Percentiles rank a stretch among this genome's conserved stretches.
Evolutionary conservation across 2,329 filamentous ascomycete genomes (phyloP).

Genomic region (Botrytis paeoniae): DNA sequence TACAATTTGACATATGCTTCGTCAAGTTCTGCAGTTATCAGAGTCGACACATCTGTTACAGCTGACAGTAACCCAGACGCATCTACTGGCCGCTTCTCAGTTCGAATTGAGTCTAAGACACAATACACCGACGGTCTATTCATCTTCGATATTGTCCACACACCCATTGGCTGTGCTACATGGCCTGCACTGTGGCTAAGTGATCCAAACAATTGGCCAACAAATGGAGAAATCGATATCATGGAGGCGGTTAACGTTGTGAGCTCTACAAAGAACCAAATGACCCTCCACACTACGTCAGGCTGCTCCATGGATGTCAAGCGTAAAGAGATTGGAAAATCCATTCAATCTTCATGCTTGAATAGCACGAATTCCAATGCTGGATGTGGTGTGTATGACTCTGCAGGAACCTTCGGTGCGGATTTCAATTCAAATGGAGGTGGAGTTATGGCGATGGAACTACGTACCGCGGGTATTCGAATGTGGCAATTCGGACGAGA

Average conservation of each 20-base stretch:
- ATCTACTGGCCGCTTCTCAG: conserved; percentile 35
- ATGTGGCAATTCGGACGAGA: conserved; percentile 51
- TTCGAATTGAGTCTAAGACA: conserved; percentile 57
- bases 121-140: conserved; percentile 54
- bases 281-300: conserved; percentile 48
- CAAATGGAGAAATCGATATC: conserved; percentile 58
- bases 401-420: conserved; percentile 45
- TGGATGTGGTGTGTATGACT: conserved; percentile 45
- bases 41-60: conserved; percentile 58
- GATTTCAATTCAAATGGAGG: conserved; percentile 51
- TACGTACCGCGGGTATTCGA: conserved; percentile 45
- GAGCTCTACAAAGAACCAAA: conserved; percentile 41
- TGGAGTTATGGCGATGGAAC: conserved; percentile 49
- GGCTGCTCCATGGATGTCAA: conserved; percentile 44
- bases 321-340: conserved; percentile 47
- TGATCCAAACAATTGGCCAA: conserved; percentile 58
- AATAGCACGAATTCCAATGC: conserved; percentile 42
- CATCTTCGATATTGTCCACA: conserved; percentile 56
- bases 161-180: conserved; percentile 53
- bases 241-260: conserved; percentile 49
- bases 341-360: conserved; percentile 48
- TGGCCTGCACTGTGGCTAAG: conserved; percentile 62
- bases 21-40: conserved; percentile 51
- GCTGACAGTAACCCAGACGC: conserved; percentile 56
- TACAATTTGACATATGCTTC: conserved; percentile 63